Percentiles rank a stretch among this genome's conserved stretches.
Conservation (phyloP, 176 grass and related monocot species). For the Carex myosuroides region DNA sequence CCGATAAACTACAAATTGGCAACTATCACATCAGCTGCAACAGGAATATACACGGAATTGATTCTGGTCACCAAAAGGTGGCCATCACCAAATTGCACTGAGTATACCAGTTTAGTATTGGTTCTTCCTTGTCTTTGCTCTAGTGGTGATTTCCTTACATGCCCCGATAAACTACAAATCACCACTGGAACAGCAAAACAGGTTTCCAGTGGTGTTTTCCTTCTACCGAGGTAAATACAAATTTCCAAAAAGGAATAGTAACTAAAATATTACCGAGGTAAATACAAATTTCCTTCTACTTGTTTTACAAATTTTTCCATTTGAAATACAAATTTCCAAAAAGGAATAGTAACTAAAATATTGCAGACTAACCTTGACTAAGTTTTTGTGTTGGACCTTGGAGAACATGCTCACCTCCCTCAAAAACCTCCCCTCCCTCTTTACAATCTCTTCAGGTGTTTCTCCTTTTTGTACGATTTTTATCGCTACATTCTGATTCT, state of each 20-base stretch:
- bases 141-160: neutral
- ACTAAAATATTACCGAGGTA: neutral
- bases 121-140: neutral
- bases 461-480: constrained; percentile 93
- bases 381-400: constrained; percentile 92
- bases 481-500: constrained; percentile 90
- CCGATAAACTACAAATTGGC: constrained; percentile 68
- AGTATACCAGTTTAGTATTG: neutral
- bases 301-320: neutral
- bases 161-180: no score
- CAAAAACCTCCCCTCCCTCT: constrained; percentile 75
- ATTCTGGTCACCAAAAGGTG: neutral
- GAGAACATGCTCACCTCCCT: constrained; percentile 93
- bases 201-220: neutral
- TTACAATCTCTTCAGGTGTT: constrained; percentile 61
- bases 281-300: no score
- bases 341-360: constrained; percentile 16
- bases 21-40: neutral
- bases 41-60: neutral
- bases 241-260: constrained; percentile 15
- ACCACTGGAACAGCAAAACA: no score
- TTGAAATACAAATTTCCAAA: constrained; percentile 3
- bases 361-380: constrained; percentile 64
- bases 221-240: neutral
- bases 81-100: neutral